Evolutionary conservation across 352 stramenopile species (phyloP), one percentile per base, ranked within the genome.

Genomic region (Blastocystis sp.): DNA sequence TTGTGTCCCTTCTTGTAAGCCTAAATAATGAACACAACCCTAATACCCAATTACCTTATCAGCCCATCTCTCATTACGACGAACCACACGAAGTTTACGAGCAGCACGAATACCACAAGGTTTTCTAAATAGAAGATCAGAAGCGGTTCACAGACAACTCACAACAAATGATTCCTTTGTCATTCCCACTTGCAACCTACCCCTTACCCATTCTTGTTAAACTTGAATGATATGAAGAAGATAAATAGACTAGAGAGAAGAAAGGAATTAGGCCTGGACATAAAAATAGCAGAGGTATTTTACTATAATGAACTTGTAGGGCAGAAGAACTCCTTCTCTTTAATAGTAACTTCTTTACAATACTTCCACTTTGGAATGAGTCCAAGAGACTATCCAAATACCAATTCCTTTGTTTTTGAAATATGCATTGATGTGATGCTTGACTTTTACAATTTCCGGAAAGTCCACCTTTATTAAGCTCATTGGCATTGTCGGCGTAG

Each of bases 1-100:
- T 96, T 98, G 95, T 99, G 95, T 91, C 94, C 96, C 95, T 99
- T 99, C 93, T 98, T 98, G 96, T 98, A 99, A 91, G 95, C 96
- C 92, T 93, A 87, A 15, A 60, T 0, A 0, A 89, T 60, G 44
- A 66, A 88, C 62, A 17, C 40, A 35, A 19, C 57, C 33, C 17
- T n/a, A n/a, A 42, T 58, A 88, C 24, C 68, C 54, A 80, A 88
- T 92, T 35, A 92, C 90, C 92, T 98, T 98, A 90, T 96, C 94
- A 58, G 95, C 93, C 97, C 97, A 99, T 92, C 96, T 94, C 93
- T 99, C 95, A 89, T 97, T 91, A 51, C 96, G 96, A 89, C 97
- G 93, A 95, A 99, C 96, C 91, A 96, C 97, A 90, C 96, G 96
- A 91, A 99, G 94, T 95, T 99, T 99, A 93, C 97, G 97, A 92